A percentile compares a stretch with the other conserved stretches of the same genome.
phyloP scores from a whole-genome alignment of 805 yeast genomes.

The Metschnikowia cubensis region DNA sequence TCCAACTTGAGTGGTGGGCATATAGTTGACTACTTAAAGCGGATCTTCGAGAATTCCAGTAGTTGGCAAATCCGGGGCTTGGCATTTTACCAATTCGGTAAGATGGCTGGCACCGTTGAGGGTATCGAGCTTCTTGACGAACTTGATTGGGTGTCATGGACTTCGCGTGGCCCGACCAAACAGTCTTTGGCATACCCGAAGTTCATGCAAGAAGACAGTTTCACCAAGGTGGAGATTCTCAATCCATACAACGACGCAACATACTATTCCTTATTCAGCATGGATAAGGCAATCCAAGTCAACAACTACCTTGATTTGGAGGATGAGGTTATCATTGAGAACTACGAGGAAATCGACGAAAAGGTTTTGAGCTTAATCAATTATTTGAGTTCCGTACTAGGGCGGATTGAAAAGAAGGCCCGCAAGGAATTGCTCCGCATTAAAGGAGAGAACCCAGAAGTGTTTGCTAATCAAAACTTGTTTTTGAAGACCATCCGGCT shows the following conservation, averaged over 20 bases:
- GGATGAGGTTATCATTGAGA: slow-evolving; percentile 15
- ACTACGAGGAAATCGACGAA: slow-evolving; percentile 19
- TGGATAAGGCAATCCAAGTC: slow-evolving; percentile 8
- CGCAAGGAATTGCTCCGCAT: slow-evolving; percentile 53
- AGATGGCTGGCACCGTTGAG: slow-evolving; percentile 65
- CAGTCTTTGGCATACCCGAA: slow-evolving; percentile 15
- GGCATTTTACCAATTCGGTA: slow-evolving; percentile 73
- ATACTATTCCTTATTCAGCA: slow-evolving; percentile 14
- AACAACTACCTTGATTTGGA: slow-evolving; percentile 10
- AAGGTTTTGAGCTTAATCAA: slow-evolving; percentile 39
- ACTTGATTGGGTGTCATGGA: slow-evolving; percentile 53
- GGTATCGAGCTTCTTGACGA: slow-evolving; percentile 87
- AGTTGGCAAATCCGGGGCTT: slow-evolving; percentile 65
- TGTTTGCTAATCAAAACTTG: slow-evolving; percentile 53
- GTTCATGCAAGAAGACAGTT: slow-evolving; percentile 13
- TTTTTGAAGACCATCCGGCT: slow-evolving; percentile 48
- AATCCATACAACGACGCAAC: slow-evolving; percentile 15
- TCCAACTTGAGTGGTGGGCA: slow-evolving; percentile 18
- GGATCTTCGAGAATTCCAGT: slow-evolving; percentile 28
- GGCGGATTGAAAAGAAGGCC: slow-evolving; percentile 50
- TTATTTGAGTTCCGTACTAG: slow-evolving; percentile 42
- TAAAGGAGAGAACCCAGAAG: slow-evolving; percentile 45
- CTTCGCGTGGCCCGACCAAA: not conserved
- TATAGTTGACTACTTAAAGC: slow-evolving; percentile 48
- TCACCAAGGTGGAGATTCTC: slow-evolving; percentile 11